Base-by-base conservation (phyloP, 2,329 filamentous ascomycete genomes). In the Apiospora marii region DNA sequence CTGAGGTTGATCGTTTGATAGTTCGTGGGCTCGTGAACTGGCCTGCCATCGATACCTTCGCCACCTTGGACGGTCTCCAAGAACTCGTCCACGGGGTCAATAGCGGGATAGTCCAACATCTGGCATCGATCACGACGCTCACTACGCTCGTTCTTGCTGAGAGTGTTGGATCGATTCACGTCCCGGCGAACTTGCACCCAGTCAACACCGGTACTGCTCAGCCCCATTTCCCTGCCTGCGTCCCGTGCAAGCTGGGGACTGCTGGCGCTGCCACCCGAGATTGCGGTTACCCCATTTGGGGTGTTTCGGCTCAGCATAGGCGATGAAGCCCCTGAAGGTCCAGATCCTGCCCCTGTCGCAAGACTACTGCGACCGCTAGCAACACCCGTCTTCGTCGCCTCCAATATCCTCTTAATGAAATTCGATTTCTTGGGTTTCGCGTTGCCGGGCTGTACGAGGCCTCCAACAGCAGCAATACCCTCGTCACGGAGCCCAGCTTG, bases 151-250 rank as follows among this genome's bases (percentile, higher is more conserved):
- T 96, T 96, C 74, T 92, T 92, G 82, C 95, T 98, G 49, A 98
- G 87, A 0, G 96, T 96, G 79, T 98, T 98, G 4, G 96, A 97
- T 48, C 96, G 90, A 82, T 99, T 98, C 67, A 99, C 93, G 82
- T 99, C 97, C 67, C 96, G 91, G 48, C 96, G 92, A 30, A 98
- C 95, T 81, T 98, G 95, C n/a, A 99, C 95, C 95, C 96, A 99
- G 81, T 98, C 96, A 19, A 93, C 88, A 14, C 84, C 85, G 34
- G 19, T 64, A 27, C 84, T 77, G 49, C 85, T 88, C 8, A 93
- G 82, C 2, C 93, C 94, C 88, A 93, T 93, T 24, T 97, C 94
- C 72, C 89, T 88, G 19, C 91, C 88, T 5, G 88, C 84, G 74
- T 91, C 89, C 67, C 86, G 85, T 71, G 79, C 83, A 72, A 82